Base-by-base conservation (phyloP, 2,329 filamentous ascomycete genomes). In the Neofusicoccum ribis region DNA sequence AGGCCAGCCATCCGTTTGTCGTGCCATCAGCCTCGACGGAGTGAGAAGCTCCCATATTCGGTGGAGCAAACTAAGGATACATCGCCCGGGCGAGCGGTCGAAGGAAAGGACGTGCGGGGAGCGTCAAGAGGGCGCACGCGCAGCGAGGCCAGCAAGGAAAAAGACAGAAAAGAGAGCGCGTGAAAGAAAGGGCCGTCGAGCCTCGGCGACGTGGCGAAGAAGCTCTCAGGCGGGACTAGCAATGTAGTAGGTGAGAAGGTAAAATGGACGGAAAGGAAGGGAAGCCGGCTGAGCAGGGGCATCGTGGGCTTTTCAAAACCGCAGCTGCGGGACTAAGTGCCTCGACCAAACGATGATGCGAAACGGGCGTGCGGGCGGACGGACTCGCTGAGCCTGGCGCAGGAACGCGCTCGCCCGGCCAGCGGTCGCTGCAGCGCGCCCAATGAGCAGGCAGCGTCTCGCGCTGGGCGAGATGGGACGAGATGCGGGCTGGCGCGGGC, bases 111-210 rank as follows among this genome's bases (percentile, higher is more conserved):
- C 15, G 17, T 20, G 46, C 39, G 31, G 14, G 27, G 14, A 7
- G 27, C 27, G 27, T 31, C n/a, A 17, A 52, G 15, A 36, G 3
- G 41, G 62, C 43, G 49, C 36, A 56, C 43, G 60, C 41, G 44
- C 58, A 60, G 49, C 43, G 58, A 41, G 44, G 47, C 34, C 59
- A 47, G 50, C 41, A 54, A 66, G 58, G 49, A 51, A 39, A 51
- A 66, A 51, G 54, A 68, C 54, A 67, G 27, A 56, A 68, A 66
- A 58, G 23, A 56, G 64, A 58, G 67, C 66, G 67, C 64, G 63
- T 63, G 66, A 63, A 66, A 63, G 64, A 61, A 56, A 17, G 51
- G 31, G 34, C 60, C 63, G 67, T 39, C 51, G 34, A 67, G 47
- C 47, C 46, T 39, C 51, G 36, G 52, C 36, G 9, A 27, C 12